Base-by-base conservation (phyloP, 2,329 filamentous ascomycete genomes). In the Epichloe sylvatica region DNA sequence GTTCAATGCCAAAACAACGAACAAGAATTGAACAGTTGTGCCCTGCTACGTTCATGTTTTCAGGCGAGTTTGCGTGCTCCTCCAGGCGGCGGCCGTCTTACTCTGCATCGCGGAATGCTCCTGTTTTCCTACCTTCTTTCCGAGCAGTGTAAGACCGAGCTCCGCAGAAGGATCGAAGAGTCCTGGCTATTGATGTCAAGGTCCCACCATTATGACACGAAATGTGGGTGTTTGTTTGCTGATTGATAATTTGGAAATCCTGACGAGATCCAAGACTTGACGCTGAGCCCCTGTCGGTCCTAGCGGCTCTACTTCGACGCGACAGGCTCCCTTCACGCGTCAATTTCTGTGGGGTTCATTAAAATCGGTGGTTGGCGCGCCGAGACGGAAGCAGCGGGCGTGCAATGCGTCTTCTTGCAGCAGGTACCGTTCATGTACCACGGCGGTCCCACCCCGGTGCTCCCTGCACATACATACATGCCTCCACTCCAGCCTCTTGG, bases 221-320 rank as follows among this genome's bases (percentile, higher is more conserved):
- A 49, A 55, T 51, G 52, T 47, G 46, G 46, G 46, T 47, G 36
- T 52, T 54, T 55, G 50, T 56, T 59, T 62, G 59, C 60, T 64
- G 60, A 63, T 63, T 63, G 61, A 64, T 61, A 60, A 59, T 35
- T 46, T 41, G 45, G 35, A 15, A 41, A 49, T 55, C 49, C 51
- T 53, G 48, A 58, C 49, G 45, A 49, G 45, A 44, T 39, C 44
- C 54, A 59, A 55, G 56, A 55, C 53, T 11, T 11, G 40, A 13
- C 37, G 41, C 34, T 37, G 9, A 44, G 17, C 34, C 40, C 40
- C 21, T 19, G 21, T 34, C 17, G 35, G 9, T 34, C 21, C 49
- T 43, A 48, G 52, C 45, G 36, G 35, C 17, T 47, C 45, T 55
- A 58, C 58, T 51, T 56, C 17, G 50, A 52, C 56, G 56, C 56